Base-by-base conservation (phyloP, 2,329 filamentous ascomycete species). In the Curvularia sp. region DNA sequence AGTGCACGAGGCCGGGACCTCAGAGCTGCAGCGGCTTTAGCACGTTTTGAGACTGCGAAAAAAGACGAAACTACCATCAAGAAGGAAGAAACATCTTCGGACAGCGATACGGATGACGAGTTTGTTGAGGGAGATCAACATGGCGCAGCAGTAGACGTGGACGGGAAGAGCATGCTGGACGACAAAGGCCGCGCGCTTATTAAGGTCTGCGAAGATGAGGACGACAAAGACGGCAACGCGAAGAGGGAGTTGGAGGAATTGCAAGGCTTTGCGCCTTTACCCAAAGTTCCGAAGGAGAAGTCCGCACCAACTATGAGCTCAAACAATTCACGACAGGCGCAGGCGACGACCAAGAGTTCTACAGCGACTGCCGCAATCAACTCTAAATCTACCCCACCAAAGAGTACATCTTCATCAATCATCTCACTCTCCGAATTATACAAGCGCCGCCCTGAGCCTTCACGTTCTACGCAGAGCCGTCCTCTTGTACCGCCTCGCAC, bases 1-100 rank as follows among this genome's bases (percentile, higher is more conserved):
- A 93, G 91, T 71, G 88, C 87, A 48, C 81, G 91, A 58, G 91
- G 91, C 0, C 82, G 91, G 59, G 91, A 94, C 50, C 79, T 95
- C 10, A 81, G 91, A 55, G 91, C 90, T 1, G 90, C 90, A 5
- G 91, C 91, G 2, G 91, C 91, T 1, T 74, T 94, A 65, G 90
- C 89, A 13, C 82, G 91, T 12, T 92, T 94, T 57, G 89, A 86
- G 12, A 76, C 75, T 3, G 69, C 71, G 8, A 80, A 81, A 76
- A 76, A 79, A 56, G 78, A 84, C 54, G 84, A 79, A 10, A 64
- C 57, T 2, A 41, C 38, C 0, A 60, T 77, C 18, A 76, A 78
- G 39, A 75, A 80, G 18, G 77, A 80, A 31, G 65, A 70, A 12
- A 44, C 35, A 3, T 57, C 53, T 0, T 74, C 70, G 2, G 75